phyloP scores from a whole-genome alignment of 345 rosid genomes.

The Arabidopsis suecica region DNA sequence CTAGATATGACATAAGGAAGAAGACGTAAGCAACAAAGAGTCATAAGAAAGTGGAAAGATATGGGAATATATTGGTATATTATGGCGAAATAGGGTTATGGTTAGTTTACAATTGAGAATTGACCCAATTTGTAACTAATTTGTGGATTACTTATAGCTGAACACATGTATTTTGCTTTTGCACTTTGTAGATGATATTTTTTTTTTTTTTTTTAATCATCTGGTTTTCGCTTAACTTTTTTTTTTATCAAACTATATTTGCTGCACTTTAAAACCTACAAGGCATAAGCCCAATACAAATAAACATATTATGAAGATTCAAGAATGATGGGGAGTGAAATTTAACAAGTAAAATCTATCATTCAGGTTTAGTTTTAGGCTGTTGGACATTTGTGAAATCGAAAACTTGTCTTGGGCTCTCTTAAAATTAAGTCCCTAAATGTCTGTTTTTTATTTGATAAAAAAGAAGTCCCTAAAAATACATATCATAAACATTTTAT shows the following conservation, averaged over 20 bases:
- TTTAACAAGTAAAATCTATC: too few relatives aligned
- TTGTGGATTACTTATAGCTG: slow-evolving; percentile 13
- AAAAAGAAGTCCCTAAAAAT: too few relatives aligned
- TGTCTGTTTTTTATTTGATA: too few relatives aligned
- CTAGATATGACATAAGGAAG: background rate
- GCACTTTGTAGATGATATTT: background rate
- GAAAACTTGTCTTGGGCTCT: too few relatives aligned
- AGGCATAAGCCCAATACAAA: background rate
- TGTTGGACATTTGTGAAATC: too few relatives aligned
- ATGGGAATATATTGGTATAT: slow-evolving; percentile 31
- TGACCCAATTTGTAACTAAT: slow-evolving; percentile 31
- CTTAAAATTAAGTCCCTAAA: too few relatives aligned
- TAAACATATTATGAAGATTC: background rate
- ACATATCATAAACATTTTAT: too few relatives aligned
- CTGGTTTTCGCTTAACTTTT: background rate
- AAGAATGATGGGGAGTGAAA: too few relatives aligned
- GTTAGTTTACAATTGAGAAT: background rate
- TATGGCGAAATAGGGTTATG: slow-evolving; percentile 31
- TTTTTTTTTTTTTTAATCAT: background rate
- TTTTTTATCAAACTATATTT: too few relatives aligned
- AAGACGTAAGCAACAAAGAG: slow-evolving; percentile 14
- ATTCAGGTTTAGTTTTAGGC: too few relatives aligned
- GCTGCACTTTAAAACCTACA: too few relatives aligned
- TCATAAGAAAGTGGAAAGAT: slow-evolving; percentile 16
- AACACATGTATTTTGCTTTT: slow-evolving; percentile 30